Evolutionary conservation across 768 basidiomycete species (phyloP).

Genomic region (Lactarius hengduanensis): DNA sequence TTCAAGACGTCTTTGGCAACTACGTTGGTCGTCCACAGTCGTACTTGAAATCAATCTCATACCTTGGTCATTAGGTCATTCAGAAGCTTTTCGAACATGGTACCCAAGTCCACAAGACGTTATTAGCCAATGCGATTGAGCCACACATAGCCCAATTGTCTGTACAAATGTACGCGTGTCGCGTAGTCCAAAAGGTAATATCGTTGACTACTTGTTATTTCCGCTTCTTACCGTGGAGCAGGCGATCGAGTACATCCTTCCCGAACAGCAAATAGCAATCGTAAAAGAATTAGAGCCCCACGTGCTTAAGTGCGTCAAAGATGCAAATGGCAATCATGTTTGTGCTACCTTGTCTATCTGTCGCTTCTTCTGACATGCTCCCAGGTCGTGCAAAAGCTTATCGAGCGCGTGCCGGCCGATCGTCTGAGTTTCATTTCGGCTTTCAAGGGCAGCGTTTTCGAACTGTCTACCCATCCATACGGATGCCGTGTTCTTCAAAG

Average conservation of each 20-base stretch:
- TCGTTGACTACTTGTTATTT: constrained; percentile 14
- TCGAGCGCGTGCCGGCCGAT: constrained; percentile 77
- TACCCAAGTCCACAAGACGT: constrained; percentile 66
- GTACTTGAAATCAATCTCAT: constrained; percentile 11
- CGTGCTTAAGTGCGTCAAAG: constrained; percentile 82
- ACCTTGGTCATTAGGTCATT: constrained; percentile 58
- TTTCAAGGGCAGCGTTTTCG: constrained; percentile 76
- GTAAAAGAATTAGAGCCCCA: constrained; percentile 78
- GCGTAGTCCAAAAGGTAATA: constrained; percentile 87
- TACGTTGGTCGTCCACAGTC: constrained; percentile 56
- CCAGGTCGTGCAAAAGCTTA: constrained; percentile 84
- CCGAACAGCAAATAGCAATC: constrained; percentile 73
- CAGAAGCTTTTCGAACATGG: constrained; percentile 94
- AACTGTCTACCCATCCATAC: constrained; percentile 84
- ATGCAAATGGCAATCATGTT: constrained; percentile 94
- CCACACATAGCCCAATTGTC: constrained; percentile 74
- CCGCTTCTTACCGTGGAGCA: constrained; percentile 36
- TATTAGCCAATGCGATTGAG: constrained; percentile 71
- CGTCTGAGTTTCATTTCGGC: constrained; percentile 70
- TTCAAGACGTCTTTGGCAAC: constrained; percentile 95
- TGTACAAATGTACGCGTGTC: constrained; percentile 93
- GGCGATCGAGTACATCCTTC: constrained; percentile 80
- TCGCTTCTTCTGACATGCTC: constrained; percentile 18
- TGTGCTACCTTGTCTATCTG: constrained; percentile 31
- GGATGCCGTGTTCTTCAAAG: constrained; percentile 95